phyloP scores from a whole-genome alignment of 768 basidiomycete species.

The Lyophyllum atratum region DNA sequence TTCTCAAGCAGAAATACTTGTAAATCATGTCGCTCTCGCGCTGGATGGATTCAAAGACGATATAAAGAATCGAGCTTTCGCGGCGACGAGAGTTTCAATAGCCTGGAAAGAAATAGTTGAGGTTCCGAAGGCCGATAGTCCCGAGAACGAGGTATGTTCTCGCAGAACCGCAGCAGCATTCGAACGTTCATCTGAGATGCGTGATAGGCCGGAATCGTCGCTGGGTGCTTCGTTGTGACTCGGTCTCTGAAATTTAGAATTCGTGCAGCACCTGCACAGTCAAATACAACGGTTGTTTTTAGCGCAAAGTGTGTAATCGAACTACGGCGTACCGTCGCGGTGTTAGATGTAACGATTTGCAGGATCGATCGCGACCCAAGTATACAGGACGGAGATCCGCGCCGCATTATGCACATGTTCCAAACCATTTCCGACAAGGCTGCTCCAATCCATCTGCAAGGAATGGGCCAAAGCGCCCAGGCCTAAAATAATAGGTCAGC shows the following conservation, averaged over 20 bases:
- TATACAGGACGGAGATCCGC: conserved; percentile 15
- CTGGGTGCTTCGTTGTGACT: conserved; percentile 40
- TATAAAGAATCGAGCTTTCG: conserved; percentile 18
- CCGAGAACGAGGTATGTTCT: background rate
- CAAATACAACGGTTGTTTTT: conserved; percentile 31
- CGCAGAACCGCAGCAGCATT: background rate
- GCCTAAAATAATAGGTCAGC: background rate
- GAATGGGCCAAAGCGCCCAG: background rate
- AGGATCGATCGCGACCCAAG: conserved; percentile 27
- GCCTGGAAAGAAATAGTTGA: conserved; percentile 38
- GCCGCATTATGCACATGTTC: conserved; percentile 36
- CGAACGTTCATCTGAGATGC: background rate
- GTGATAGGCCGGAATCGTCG: conserved; percentile 36
- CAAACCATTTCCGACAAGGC: conserved; percentile 30
- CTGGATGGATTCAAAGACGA: conserved; percentile 29
- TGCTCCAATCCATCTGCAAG: conserved; percentile 32
- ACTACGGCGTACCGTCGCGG: conserved; percentile 10
- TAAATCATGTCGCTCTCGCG: conserved; percentile 29
- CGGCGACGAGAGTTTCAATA: conserved; percentile 22
- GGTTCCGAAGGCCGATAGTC: conserved; percentile 20
- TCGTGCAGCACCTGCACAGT: conserved; percentile 39
- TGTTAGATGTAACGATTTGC: background rate
- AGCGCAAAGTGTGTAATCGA: conserved; percentile 41
- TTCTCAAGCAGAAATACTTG: conserved; percentile 29
- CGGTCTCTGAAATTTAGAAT: conserved; percentile 41